phyloP scores from a whole-genome alignment of 129 eudicot genomes.

The Gnaphalium uliginosum region DNA sequence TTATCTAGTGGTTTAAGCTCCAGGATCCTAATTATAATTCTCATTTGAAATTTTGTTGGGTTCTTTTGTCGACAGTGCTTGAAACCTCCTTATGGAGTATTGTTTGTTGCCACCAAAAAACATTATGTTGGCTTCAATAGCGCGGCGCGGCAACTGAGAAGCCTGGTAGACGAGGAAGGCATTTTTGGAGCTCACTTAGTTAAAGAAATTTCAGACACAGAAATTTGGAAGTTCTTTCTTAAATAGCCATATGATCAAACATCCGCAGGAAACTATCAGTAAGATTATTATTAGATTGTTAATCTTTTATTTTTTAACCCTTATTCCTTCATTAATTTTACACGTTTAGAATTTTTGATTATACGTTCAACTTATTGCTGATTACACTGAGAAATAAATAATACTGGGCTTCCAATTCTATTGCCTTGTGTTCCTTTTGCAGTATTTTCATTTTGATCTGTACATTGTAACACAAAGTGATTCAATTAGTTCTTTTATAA shows the following conservation, averaged over 20 bases:
- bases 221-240: constrained; percentile 71
- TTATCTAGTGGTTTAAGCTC: constrained; percentile 9
- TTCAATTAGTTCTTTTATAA: constrained; percentile 15
- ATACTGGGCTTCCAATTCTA: constrained; percentile 17
- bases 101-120: constrained; percentile 65
- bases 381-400: constrained; percentile 19
- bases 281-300: constrained; percentile 24
- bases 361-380: constrained; percentile 18
- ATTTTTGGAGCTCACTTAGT: constrained; percentile 60
- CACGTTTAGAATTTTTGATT: constrained; percentile 13
- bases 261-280: constrained; percentile 19
- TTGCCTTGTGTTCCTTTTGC: constrained; percentile 15
- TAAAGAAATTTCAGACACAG: constrained; percentile 62
- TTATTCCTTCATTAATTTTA: constrained; percentile 16
- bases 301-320: constrained; percentile 30
- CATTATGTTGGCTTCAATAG: constrained; percentile 65
- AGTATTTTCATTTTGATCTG: constrained; percentile 14
- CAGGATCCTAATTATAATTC: neutral
- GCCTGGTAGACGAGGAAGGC: constrained; percentile 65
- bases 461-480: constrained; percentile 23
- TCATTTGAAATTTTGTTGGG: constrained; percentile 4
- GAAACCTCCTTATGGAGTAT: constrained; percentile 79
- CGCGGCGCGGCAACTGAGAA: constrained; percentile 52
- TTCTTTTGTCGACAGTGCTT: constrained; percentile 46
- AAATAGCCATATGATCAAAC: constrained; percentile 40